Conservation (phyloP, 768 basidiomycete genomes). For the Xerocomellus intermedius region DNA sequence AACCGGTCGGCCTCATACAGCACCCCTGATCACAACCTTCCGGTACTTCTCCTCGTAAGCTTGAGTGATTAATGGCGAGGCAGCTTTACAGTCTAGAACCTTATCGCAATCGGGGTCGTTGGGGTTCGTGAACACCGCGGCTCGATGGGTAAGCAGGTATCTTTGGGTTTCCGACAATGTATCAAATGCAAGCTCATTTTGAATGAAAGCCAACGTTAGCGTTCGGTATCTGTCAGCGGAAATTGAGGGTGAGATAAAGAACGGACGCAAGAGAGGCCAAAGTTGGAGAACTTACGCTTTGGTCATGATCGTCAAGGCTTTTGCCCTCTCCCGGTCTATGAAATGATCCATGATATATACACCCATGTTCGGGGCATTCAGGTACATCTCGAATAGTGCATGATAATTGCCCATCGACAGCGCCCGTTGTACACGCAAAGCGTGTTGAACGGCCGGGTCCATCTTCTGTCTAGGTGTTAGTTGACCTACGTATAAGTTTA, state of each 20-base stretch:
- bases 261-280: neutral
- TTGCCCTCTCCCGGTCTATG: conserved; percentile 84
- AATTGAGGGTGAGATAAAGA: conserved; percentile 1
- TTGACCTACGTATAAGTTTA: conserved; percentile 96
- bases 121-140: conserved; percentile 64
- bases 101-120: conserved; percentile 60
- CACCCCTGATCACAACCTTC: conserved; percentile 89
- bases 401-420: conserved; percentile 94
- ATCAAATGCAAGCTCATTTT: conserved; percentile 84
- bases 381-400: conserved; percentile 81
- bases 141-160: conserved; percentile 72
- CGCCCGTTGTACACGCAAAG: conserved; percentile 85
- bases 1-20: conserved; percentile 52
- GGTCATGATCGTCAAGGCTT: conserved; percentile 84
- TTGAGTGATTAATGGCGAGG: conserved; percentile 53
- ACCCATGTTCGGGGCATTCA: conserved; percentile 91
- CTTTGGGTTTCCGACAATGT: conserved; percentile 54
- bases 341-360: conserved; percentile 99
- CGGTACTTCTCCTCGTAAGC: conserved; percentile 80
- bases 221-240: conserved; percentile 67
- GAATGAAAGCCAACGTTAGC: conserved; percentile 73
- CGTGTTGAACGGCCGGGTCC: conserved; percentile 79
- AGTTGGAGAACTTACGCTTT: conserved; percentile 73
- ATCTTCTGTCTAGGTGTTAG: conserved; percentile 91
- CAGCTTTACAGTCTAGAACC: conserved; percentile 69